Evolutionary conservation across 768 basidiomycete genomes (phyloP), one percentile per base, ranked within the genome.

Genomic region (Hericium erinaceus): DNA sequence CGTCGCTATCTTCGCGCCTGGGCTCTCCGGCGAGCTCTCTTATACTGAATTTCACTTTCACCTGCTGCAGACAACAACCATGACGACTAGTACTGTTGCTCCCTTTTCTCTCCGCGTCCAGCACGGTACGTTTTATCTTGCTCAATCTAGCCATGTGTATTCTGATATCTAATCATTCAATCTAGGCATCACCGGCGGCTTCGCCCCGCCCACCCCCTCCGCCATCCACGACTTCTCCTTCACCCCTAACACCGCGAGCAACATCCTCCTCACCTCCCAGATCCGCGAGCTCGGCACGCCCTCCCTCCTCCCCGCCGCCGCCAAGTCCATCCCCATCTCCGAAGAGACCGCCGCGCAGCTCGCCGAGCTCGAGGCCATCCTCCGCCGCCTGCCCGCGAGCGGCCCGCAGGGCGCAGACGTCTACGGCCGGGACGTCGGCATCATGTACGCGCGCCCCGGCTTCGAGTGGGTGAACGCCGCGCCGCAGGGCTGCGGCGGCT

Each of bases 121-220:
- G 72, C 76, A 78, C 66, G 86, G 86, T 81, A 61, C 15, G 70
- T 63, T 3, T 26, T 24, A 13, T 22, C 39, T 11, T 57, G 20
- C 48, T 28, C 16, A n/a, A 18, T 26, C 39, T 33, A 11, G 11
- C 15, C 20, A 24, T 26, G 26, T 26, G 26, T 26, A 4, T 26
- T 26, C 26, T 28, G 52, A 53, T 57, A 52, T 26, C 26, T 28
- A 53, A 53, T 57, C 52, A 33, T 52, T 59, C 38, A 58, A 38
- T 48, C 10, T 37, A 91, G 89, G 89, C 58, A 91, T 90, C 66
- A 69, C 73, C 12, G 89, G 89, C 33, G 89, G 89, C 44, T 87
- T 92, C 65, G 81, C 80, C 12, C 84, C 87, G 0, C 83, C 89
- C 3, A 83, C 74, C 7, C 83, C 85, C 3, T 70, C 70, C 26